Evolutionary conservation across 2,329 filamentous ascomycete species (phyloP).

Genomic region (Lachnellula arida): DNA sequence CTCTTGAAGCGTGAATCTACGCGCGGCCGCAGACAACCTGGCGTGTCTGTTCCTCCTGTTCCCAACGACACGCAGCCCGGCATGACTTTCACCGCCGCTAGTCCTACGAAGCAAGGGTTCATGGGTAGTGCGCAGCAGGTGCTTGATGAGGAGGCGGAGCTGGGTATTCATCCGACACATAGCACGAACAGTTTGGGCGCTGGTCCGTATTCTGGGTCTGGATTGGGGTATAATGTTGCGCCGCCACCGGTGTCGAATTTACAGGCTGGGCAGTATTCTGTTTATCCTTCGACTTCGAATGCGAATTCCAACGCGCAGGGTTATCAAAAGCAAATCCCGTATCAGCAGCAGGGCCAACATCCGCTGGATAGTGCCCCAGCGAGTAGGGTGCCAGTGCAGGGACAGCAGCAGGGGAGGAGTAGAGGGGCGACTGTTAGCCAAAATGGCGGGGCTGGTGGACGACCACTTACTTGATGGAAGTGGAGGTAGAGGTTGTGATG

Average conservation of each 20-base stretch:
- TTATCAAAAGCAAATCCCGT: too few relatives aligned
- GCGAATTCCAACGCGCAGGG: too few relatives aligned
- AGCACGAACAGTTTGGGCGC: neutral
- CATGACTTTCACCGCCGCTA: conserved; percentile 15
- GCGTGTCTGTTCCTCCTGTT: conserved; percentile 19
- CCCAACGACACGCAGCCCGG: conserved; percentile 3
- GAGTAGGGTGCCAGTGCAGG: too few relatives aligned
- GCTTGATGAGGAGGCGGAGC: conserved; percentile 24
- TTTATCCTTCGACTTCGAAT: too few relatives aligned
- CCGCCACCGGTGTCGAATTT: neutral
- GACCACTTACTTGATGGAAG: too few relatives aligned
- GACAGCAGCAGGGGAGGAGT: too few relatives aligned
- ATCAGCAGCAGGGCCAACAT: too few relatives aligned
- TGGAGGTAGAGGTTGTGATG: too few relatives aligned
- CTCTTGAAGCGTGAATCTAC: conserved; percentile 29
- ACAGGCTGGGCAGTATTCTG: too few relatives aligned
- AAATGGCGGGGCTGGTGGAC: too few relatives aligned
- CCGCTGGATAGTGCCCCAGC: too few relatives aligned
- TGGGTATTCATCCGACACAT: conserved; percentile 15
- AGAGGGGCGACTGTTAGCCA: too few relatives aligned
- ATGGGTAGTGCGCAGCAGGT: neutral
- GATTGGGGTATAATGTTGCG: neutral
- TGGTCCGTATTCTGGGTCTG: neutral
- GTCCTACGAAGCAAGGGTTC: conserved; percentile 2
- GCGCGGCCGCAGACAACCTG: conserved; percentile 25